Evolutionary conservation across 2,329 filamentous ascomycete genomes (phyloP), one percentile per base, ranked within the genome.

Genomic region (Colletotrichum cereale): DNA sequence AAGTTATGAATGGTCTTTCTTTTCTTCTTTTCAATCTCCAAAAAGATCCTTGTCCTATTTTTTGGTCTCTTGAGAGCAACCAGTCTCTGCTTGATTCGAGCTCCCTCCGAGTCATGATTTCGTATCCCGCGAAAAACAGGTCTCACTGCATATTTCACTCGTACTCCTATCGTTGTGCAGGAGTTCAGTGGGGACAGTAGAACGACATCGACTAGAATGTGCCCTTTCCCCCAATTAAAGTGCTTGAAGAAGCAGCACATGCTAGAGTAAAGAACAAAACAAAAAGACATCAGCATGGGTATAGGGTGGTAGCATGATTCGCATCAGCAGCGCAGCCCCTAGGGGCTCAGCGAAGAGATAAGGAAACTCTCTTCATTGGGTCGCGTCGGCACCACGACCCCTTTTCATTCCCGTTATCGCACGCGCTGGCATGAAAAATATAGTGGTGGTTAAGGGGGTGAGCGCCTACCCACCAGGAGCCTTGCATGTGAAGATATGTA

Each of bases 331-430:
- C n/a, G 44, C n/a, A 2, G 21, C 44, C 10, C 44, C 4, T 24
- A 5, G 40, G 21, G 56, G 38, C 31, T 56, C 50, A 31, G 31
- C 21, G 21, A 14, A 24, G 24, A 71, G 68, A 68, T 71, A 71
- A 52, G 65, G n/a, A 68, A 55, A 68, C 50, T 62, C 56, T 62
- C 56, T 50, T 52, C 57, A 71, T 71, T 71, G 67, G 65, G 50
- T 26, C 58, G 34, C 53, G 7, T n/a, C 12, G 16, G n/a, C 16
- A 36, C 34, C 34, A 58, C 36, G 16, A 21, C 42, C 40, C 64
- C 42, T 53, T 56, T 60, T 52, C 60, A 40, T 57, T 56, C 67
- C 40, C 57, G 63, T 67, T 63, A 68, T 68, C 58, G 36, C 68
- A 14, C 47, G 65, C 53, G 63, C 62, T 55, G 62, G 67, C 62